Base-by-base conservation (phyloP, 2,329 filamentous ascomycete genomes). In the Fusarium subglutinans region DNA sequence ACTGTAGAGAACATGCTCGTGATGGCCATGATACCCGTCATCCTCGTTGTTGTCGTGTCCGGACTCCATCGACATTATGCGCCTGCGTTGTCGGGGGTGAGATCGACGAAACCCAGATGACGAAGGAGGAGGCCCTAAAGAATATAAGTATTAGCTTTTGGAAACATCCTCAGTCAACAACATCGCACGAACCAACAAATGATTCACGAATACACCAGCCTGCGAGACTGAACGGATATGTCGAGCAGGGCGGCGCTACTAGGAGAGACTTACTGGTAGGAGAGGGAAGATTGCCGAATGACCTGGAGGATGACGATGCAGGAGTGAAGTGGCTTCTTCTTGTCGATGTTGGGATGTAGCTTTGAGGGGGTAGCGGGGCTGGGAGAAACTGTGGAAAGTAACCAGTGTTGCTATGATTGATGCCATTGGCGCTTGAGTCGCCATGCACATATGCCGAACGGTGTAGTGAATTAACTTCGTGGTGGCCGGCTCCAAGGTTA, bases 81-180 rank as follows among this genome's bases (percentile, higher is more conserved):
- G 77, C 41, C 81, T 78, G 51, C 81, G 79, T 43, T 66, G 68
- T 68, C 81, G 76, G 17, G 71, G 70, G 41, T 79, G 71, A 30
- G 73, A 65, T 56, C 76, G 78, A 57, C 80, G 79, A 35, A 77
- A 73, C 14, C 75, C 76, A 30, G 76, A 75, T 14, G 76, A 72
- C 28, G 75, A 56, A 24, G 76, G 76, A 35, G 74, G 69, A 17
- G 72, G 72, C 41, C 76, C 76, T 78, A 54, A 14, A 30, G 26
- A 33, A 35, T 18, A 37, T 26, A 58, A 60, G 44, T n/a, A 58
- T 77, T 55, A 72, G 75, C 30, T 40, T 43, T 43, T 30, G 37
- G 24, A 33, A 51, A 55, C 48, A 24, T 26, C 15, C 50, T 48
- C 41, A 47, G 17, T 37, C 43, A 61, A 58, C 28, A 51, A 38